Evolutionary conservation across 257 asterid genomes (phyloP), one percentile per base, ranked within the genome.

Genomic region (Primulina tabacum): DNA sequence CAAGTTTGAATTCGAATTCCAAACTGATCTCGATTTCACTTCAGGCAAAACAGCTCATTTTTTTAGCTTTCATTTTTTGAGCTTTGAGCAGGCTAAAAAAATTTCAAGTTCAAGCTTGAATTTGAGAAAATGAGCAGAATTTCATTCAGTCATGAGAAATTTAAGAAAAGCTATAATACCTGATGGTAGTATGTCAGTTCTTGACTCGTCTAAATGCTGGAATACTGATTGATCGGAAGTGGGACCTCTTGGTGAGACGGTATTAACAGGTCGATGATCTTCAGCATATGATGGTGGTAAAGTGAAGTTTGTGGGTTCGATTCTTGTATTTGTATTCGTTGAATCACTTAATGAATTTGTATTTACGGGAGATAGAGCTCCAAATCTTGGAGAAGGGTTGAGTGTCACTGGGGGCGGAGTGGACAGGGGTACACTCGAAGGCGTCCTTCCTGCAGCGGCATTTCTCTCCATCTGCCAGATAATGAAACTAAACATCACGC

Each of bases 381-480:
- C 93, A 40, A 73, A 78, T 81, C 81, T 82, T 28, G 99, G 97
- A 60, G 97, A 89, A 40, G 84, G 86, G 84, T 89, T 86, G 62
- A 91, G 81, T 3, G 90, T 76, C 20, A 83, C 84, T 21, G 97
- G 98, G 11, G 99, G 98, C 26, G 99, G 99, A 60, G 98, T 94
- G 71, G 99, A 71, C 67, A 94, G 69, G 72, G 98, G 98, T 64
- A 92, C 97, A 78, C 98, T 94, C n/a, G 99, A 80, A 55, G 97
- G 98, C 3, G 98, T 94, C 85, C 94, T 83, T 73, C 99, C 99
- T 7, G 99, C 96, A 3, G 98, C 99, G 0, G 98, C 92, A 81
- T 87, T 92, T 83, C 83, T 92, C 87, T 94, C 99, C 99, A 92
- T 94, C 99, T 94, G 94, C 81, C 79, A 69, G 20, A 38, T 56